Evolutionary conservation across 2,329 filamentous ascomycete genomes (phyloP).

Genomic region (Diaporthe sp.): DNA sequence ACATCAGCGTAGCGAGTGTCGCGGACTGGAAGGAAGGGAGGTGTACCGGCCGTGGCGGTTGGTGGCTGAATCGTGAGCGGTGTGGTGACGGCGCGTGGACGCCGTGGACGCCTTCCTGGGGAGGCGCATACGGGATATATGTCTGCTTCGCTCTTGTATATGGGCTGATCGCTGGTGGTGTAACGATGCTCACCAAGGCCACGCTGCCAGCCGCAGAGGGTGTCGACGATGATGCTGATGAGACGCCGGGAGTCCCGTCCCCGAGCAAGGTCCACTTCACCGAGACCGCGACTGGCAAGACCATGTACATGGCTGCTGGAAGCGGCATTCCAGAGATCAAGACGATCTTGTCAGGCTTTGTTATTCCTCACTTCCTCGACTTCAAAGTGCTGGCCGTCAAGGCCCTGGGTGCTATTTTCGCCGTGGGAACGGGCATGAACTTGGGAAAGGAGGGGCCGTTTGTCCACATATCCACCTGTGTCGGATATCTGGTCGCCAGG

Average conservation of each 20-base stretch:
- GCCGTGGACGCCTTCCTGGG: conserved; percentile 51
- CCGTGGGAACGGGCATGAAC: conserved; percentile 69
- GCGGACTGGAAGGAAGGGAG: conserved; percentile 68
- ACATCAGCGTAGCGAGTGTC: conserved; percentile 60
- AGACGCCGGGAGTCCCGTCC: background rate
- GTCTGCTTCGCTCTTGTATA: conserved; percentile 40
- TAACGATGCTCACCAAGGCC: conserved; percentile 50
- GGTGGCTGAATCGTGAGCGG: conserved; percentile 53
- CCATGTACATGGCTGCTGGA: conserved; percentile 69
- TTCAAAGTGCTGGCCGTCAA: conserved; percentile 66
- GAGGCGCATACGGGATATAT: conserved; percentile 40
- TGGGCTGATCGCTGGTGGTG: conserved; percentile 40
- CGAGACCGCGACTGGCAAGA: conserved; percentile 52
- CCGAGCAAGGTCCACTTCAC: conserved; percentile 23
- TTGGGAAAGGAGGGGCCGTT: conserved; percentile 72
- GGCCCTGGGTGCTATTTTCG: conserved; percentile 67
- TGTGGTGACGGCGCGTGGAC: conserved; percentile 59
- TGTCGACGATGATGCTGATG: conserved; percentile 34
- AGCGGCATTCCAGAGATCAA: conserved; percentile 72
- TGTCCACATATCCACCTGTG: conserved; percentile 69
- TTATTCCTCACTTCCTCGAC: conserved; percentile 66
- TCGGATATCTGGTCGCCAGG: conserved; percentile 62
- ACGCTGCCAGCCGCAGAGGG: conserved; percentile 55
- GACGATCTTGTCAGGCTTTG: conserved; percentile 69
- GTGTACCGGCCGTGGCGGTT: conserved; percentile 54